Base-by-base conservation (phyloP, 306 rosid species). In the Styphnolobium japonicum region DNA sequence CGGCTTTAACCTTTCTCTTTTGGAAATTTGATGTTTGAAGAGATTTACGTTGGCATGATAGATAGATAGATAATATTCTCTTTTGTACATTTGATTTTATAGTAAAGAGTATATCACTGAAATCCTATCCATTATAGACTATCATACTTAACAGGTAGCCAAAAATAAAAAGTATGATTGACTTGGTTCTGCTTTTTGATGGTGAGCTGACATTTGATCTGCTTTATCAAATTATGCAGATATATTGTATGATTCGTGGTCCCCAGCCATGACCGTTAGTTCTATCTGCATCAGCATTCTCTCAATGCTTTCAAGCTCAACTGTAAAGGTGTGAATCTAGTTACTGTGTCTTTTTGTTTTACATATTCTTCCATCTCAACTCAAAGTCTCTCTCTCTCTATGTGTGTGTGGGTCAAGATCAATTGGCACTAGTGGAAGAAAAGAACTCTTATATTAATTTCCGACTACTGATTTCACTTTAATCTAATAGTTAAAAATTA, bases 261-360 rank as follows among this genome's bases (percentile, higher is more conserved):
- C 92, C 68, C 96, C 96, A 39, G 96, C 92, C 10, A 89, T 91
- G 93, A 89, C 96, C 57, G 93, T 91, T 76, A 89, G 93, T 82
- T 91, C 96, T 52, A 87, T 89, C 77, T 91, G 93, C 79, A 84
- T 91, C 80, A 89, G 92, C 86, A 91, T 91, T 78, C 93, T 91
- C 83, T 91, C 96, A 48, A 89, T 91, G 96, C 90, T 91, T 55
- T 91, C 93, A 62, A 91, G 93, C 89, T 84, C 96, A 21, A 73
- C 93, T 2, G 78, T 46, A 10, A 89, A 91, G 93, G 93, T 91
- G 29, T 34, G 84, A 48, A 52, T 76, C 29, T 70, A 40, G 21
- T 67, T 34, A 46, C 73, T 53, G 62, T 57, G 66, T 53, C 36
- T n/a, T 65, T 83, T 48, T 51, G 40, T 73, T 45, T 80, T 83